phyloP scores from a whole-genome alignment of 345 rosid genomes.

The Acer negundo region DNA sequence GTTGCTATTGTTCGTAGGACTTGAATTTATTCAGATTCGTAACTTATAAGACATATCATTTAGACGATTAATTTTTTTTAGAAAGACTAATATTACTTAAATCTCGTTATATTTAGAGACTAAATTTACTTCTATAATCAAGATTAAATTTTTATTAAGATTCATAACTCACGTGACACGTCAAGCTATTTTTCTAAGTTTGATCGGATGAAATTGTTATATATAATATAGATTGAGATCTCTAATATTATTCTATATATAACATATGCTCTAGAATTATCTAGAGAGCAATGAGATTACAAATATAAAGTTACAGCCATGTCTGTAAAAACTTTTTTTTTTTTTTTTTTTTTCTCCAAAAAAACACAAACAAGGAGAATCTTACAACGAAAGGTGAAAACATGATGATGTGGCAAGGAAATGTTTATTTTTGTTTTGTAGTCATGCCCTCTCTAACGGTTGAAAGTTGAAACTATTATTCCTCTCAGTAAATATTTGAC shows the following conservation, averaged over 20 bases:
- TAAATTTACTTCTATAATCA: too few relatives aligned
- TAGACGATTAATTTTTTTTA: too few relatives aligned
- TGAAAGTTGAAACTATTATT: neutral
- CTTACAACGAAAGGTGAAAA: slow-evolving; percentile 19
- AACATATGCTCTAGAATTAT: neutral
- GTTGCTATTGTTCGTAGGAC: too few relatives aligned
- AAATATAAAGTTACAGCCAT: neutral
- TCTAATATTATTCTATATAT: too few relatives aligned
- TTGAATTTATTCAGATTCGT: too few relatives aligned
- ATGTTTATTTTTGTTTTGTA: neutral
- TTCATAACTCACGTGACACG: too few relatives aligned
- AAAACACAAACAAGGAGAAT: slow-evolving; percentile 1
- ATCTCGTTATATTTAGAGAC: too few relatives aligned
- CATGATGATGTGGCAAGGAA: slow-evolving; percentile 1
- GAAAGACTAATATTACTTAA: too few relatives aligned
- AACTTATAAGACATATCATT: too few relatives aligned
- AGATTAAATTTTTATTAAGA: too few relatives aligned
- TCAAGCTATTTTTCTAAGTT: too few relatives aligned
- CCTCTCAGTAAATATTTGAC: neutral
- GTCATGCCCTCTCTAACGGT: slow-evolving; percentile 11
- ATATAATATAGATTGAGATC: too few relatives aligned
- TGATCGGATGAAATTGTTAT: neutral
- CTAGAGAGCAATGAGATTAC: neutral
- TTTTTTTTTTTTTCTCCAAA: neutral
- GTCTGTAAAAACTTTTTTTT: neutral